Evolutionary conservation across 1,284 basidiomycete species (phyloP), one percentile per base, ranked within the genome.

Genomic region (Heterobasidion annosum): DNA sequence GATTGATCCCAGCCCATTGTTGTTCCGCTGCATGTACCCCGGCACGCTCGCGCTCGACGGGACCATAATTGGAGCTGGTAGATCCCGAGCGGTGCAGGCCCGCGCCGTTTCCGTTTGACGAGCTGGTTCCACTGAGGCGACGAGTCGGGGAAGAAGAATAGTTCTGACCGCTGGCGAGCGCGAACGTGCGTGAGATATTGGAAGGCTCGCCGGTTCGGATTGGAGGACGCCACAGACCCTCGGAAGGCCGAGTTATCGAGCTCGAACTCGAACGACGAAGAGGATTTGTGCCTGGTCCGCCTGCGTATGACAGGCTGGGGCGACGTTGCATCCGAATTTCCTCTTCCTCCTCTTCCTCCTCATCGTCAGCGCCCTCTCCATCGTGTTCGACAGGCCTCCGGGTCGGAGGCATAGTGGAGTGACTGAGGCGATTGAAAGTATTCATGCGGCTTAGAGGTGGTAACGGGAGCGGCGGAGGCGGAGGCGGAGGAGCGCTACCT

Each of bases 101-200:
- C 37, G 42, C 49, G 49, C 52, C 42, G 16, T 48, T 51, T 12
- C 51, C 47, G 35, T 34, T 46, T 25, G 49, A 50, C 12, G 44
- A 48, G 44, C 52, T 60, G 48, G 55, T 54, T 34, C 55, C 48
- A 40, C 59, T 60, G 3, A 56, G 50, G 45, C 59, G 59, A 5
- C 59, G 59, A 7, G 55, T 25, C 37, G 54, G 59, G 13, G 37
- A 49, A 10, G 48, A 15, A 49, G 45, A 59, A 12, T 54, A 52
- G 48, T 32, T 32, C 44, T 60, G 59, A 5, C 52, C 53, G 43
- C 48, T 56, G 32, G 59, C 59, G 34, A 56, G 57, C 25, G 57
- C 52, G 5, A 61, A 33, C 33, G 59, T 60, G 47, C 59, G 59
- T 10, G 59, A 61, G 40, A 61, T 54, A 34, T 59, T 59, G 13